Base-by-base conservation (phyloP, 106 monocot genomes). In the Posidonia australis region DNA sequence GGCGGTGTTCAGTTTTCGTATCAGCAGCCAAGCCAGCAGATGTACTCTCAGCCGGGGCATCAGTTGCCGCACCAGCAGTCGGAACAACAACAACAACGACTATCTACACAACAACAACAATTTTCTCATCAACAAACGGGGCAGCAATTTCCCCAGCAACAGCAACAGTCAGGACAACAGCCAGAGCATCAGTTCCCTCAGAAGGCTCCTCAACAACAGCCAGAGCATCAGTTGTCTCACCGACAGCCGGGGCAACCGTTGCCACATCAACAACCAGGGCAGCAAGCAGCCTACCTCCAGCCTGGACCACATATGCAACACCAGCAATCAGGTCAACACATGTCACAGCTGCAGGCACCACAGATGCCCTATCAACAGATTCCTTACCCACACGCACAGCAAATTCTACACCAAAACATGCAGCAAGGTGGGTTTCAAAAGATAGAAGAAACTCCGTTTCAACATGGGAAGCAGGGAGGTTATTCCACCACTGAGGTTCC, bases 41-140 rank as follows among this genome's bases (percentile, higher is more conserved):
- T n/a, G 44, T 47, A 44, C 22, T 14, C 30, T 13, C 13, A 44
- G 32, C 44, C 17, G 21, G 44, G 44, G 5, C 31, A 44, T 42
- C 42, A 64, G 22, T 46, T 64, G 27, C 42, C n/a, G 3, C 44
- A 72, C 19, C 72, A 64, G 10, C 72, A 72, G 26, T 19, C 52
- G 6, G 52, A 56, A 1, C 61, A 17, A n/a, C 70, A 60, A 13
- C 46, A 45, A 9, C 69, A 46, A 30, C 46, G 24, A 30, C 23
- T 26, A 47, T 36, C 23, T 25, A 13, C 14, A 46, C 44, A 20
- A 46, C 46, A 20, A 46, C 46, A 45, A 22, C 46, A 64, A 17
- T 26, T 28, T n/a, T 16, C 64, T 23, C 64, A 64, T 3, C 64
- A 64, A 9, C 64, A 64, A 9, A 23, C 20, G 19, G 64, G 27